Base-by-base conservation (phyloP, 1,284 basidiomycete species). In the Ustilago curta region DNA sequence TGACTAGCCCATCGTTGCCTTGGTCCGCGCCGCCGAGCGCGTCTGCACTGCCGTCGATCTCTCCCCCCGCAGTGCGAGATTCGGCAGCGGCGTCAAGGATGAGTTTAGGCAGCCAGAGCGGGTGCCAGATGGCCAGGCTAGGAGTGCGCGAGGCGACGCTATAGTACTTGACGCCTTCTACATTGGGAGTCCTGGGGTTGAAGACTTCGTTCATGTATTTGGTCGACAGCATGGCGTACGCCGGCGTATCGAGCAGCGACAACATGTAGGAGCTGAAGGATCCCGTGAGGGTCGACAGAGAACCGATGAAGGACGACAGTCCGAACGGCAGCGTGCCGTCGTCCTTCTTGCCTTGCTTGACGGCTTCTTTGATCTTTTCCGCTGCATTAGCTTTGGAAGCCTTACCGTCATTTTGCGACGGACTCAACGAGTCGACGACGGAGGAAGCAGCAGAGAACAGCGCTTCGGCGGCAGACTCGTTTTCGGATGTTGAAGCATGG, bases 1-100 rank as follows among this genome's bases (percentile, higher is more conserved):
- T 92, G 19, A 99, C 96, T 16, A 99, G 88, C 0, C 95, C 95
- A 82, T 99, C 97, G 84, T 98, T 97, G 2, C 96, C 96, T 89
- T 92, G 92, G 75, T 91, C 87, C 32, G 83, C 76, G 12, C 80
- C 78, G 23, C 85, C 84, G 0, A 87, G 85, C 11, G 85, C 80
- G 18, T 84, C 81, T 7, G 85, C 84, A 21, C 75, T 78, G 21
- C 82, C 83, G 49, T 84, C 83, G 18, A 59, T 58, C 54, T 83
- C 80, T 5, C 75, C 78, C 47, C 76, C 83, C 3, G 66, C 70
- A 4, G 79, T 79, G 12, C 77, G 50, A 2, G 73, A 75, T 42
- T 81, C 88, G 7, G 88, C 88, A 3, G 88, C 87, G 6, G 87
- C 86, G 83, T 99, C 96, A 27, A 97, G 88, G 23, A 99, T 91